A percentile compares a stretch with the other conserved stretches of the same genome.
Evolutionary conservation across 208 protist species (phyloP).

Genomic region (Angomonas deanei): DNA sequence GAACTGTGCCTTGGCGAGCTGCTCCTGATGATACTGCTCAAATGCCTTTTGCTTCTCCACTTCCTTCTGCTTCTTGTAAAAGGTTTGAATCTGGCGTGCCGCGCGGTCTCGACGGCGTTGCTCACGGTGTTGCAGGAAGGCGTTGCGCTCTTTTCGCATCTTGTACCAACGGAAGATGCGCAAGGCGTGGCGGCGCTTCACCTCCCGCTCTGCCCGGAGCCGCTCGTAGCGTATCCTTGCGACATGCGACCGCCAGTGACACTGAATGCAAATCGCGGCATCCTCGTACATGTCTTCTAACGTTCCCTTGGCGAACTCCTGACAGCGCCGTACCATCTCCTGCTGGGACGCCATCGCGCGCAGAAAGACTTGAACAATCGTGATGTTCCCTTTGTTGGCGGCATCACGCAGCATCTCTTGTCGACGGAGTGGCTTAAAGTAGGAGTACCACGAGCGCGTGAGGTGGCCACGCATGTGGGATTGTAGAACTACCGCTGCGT

Average conservation of each 20-base stretch:
- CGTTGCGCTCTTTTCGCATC: constrained; percentile 39
- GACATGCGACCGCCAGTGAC: constrained; percentile 65
- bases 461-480: constrained; percentile 69
- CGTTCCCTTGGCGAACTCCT: neutral
- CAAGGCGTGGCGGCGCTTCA: constrained; percentile 32
- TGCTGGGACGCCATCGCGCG: constrained; percentile 29
- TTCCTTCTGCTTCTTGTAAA: constrained; percentile 39
- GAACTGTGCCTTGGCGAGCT: constrained; percentile 19
- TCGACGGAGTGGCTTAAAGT: constrained; percentile 72
- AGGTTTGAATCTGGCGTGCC: constrained; percentile 50
- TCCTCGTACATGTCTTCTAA: constrained; percentile 17
- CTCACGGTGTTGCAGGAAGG: constrained; percentile 40
- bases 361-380: constrained; percentile 55
- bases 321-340: constrained; percentile 4
- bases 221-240: constrained; percentile 49
- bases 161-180: constrained; percentile 65
- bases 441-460: constrained; percentile 78
- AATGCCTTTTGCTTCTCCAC: constrained; percentile 52
- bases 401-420: constrained; percentile 66
- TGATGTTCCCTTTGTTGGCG: constrained; percentile 47
- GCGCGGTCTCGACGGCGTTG: constrained; percentile 35
- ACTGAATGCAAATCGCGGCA: constrained; percentile 62
- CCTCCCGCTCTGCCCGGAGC: constrained; percentile 51
- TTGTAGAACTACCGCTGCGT: constrained; percentile 73
- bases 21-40: constrained; percentile 56